Base-by-base conservation (phyloP, 108 stramenopile species). In the Stephanodiscus triporus region DNA sequence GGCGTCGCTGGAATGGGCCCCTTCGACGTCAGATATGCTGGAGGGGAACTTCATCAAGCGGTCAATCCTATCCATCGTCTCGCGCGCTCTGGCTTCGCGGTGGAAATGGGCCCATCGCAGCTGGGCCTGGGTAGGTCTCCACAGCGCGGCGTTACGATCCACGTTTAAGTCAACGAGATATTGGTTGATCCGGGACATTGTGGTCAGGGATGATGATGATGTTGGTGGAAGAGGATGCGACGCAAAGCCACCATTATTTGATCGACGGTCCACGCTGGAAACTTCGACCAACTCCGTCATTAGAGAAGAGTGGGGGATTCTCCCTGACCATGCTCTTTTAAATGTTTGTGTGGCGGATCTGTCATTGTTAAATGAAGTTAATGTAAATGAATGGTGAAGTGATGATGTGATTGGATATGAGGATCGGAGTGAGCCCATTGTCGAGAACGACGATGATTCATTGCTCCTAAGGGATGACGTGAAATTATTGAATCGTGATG, bases 91-190 rank as follows among this genome's bases (percentile, higher is more conserved):
- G 27, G 77, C 72, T 38, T 86, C 86, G 65, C 86, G 86, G 73
- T 89, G 89, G 72, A 93, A 88, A 57, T 89, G 88, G 8, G 89
- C 82, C 86, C 87, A 90, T 54, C 89, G 87, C 0, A 93, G 71
- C 60, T 93, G 92, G 9, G 88, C 89, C 74, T 93, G 88, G 19
- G 92, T 90, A 16, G 77, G 71, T n/a, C 78, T 75, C 9, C 20
- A 43, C 5, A 3, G 43, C 16, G 53, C 27, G 9, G 63, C 29
- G 54, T 55, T 73, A 55, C 53, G 72, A 26, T 73, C 72, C 53
- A 63, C 72, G 54, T 73, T 27, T 7, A 73, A 64, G 20, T 26
- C 24, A 2, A 51, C 60, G 7, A 64, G 54, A 43, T 73, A 64
- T 23, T 73, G 50, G 40, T 73, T 54, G 32, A 73, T 73, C 6